A percentile compares a stretch with the other conserved stretches of the same genome.
phyloP scores from a whole-genome alignment of 2,329 filamentous ascomycete species.

The Acephala macrosclerotiorum region DNA sequence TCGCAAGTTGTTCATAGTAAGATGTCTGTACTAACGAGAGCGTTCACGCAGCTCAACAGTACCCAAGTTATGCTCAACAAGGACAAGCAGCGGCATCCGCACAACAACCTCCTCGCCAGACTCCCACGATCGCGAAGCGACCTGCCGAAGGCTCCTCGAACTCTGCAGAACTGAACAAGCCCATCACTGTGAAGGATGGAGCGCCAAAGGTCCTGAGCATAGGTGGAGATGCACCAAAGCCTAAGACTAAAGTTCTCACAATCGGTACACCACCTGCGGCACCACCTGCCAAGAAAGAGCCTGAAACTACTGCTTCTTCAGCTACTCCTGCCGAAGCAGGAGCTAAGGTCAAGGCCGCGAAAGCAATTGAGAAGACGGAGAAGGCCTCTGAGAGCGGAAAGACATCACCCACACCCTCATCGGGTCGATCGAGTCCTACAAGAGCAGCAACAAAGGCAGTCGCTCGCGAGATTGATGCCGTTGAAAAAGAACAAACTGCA shows the following conservation, averaged over 20 bases:
- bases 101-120: slow-evolving; percentile 53
- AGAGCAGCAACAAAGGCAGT: slow-evolving; percentile 61
- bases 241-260: slow-evolving; percentile 74
- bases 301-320: slow-evolving; percentile 42
- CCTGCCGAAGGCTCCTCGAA: slow-evolving; percentile 56
- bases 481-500: slow-evolving; percentile 74
- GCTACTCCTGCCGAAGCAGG: slow-evolving; percentile 67
- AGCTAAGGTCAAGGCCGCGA: slow-evolving; percentile 83
- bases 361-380: slow-evolving; percentile 94
- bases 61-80: slow-evolving; percentile 61
- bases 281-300: slow-evolving; percentile 52
- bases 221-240: slow-evolving; percentile 63
- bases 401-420: slow-evolving; percentile 82
- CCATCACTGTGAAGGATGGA: slow-evolving; percentile 60
- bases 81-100: slow-evolving; percentile 51
- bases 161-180: slow-evolving; percentile 56
- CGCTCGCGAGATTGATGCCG: slow-evolving; percentile 77
- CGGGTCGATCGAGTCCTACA: slow-evolving; percentile 82
- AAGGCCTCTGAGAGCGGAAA: slow-evolving; percentile 70
- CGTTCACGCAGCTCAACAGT: slow-evolving; percentile 53
- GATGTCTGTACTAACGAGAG: slow-evolving; percentile 18
- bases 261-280: slow-evolving; percentile 67
- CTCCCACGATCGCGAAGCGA: slow-evolving; percentile 70
- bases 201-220: slow-evolving; percentile 71
- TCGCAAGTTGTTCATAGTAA: not conserved